These are phyloP conservation scores for Bjerkandera adusta DNA, from an alignment of 1,284 basidiomycete species.

Conservation along the genomic window DNA sequence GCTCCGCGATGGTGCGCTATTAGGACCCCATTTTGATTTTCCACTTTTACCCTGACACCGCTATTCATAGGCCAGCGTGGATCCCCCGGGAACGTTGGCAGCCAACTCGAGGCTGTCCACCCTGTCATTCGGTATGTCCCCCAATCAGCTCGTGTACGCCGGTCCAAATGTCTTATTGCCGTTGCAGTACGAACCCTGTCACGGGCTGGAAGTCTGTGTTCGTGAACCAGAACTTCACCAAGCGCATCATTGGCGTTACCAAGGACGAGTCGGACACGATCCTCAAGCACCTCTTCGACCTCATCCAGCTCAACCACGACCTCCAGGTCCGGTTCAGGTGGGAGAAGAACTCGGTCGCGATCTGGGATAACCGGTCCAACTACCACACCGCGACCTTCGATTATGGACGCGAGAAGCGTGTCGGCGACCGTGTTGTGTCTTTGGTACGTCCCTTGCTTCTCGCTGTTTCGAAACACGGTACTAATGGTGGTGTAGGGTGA, in stretches of 20 bases:
- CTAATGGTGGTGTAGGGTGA: constrained; percentile 37
- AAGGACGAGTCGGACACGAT: constrained; percentile 56
- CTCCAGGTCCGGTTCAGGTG: constrained; percentile 55
- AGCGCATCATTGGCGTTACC: constrained; percentile 58
- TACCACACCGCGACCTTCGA: constrained; percentile 56
- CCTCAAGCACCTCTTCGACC: constrained; percentile 46
- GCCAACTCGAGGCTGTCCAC: constrained; percentile 53
- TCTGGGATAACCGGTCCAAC: constrained; percentile 55
- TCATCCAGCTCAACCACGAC: constrained; percentile 53
- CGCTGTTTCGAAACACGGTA: too few relatives aligned
- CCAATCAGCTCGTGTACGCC: neutral
- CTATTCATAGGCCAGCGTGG: constrained; percentile 15
- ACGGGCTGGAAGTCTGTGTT: constrained; percentile 69
- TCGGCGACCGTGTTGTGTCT: constrained; percentile 59
- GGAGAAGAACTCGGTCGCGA: constrained; percentile 48
- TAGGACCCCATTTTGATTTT: neutral
- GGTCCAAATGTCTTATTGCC: too few relatives aligned
- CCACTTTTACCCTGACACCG: neutral
- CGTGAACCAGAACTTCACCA: constrained; percentile 69
- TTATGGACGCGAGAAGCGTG: constrained; percentile 41
- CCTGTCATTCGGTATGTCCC: constrained; percentile 3
- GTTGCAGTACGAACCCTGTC: constrained; percentile 54
- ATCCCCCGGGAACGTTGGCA: constrained; percentile 38
- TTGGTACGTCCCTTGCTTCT: constrained; percentile 31
- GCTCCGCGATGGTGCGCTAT: constrained; percentile 10